These are phyloP conservation scores for Willaertia magna DNA, from an alignment of 208 protist genomes.

Conservation along the genomic window DNA sequence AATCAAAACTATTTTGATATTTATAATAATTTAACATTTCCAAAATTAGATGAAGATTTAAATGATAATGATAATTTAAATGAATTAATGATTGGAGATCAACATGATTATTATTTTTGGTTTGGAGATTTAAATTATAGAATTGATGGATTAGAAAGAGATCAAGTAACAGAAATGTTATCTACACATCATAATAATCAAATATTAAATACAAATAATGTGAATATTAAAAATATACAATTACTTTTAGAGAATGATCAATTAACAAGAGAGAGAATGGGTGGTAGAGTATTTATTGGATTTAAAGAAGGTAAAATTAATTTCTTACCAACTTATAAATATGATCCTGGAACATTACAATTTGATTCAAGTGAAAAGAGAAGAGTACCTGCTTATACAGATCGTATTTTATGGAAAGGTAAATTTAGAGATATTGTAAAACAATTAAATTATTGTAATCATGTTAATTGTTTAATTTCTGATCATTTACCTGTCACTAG, in stretches of 20 bases:
- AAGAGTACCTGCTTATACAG: conserved; percentile 9
- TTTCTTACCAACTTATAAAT: conserved; percentile 36
- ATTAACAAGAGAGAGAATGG: conserved; percentile 4
- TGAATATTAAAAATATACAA: background rate
- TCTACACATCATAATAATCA: background rate
- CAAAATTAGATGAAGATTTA: background rate
- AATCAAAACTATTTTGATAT: conserved; percentile 18
- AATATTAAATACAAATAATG: no score
- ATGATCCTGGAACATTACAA: background rate
- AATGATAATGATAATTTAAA: background rate
- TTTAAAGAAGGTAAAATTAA: conserved; percentile 28
- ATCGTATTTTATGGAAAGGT: conserved; percentile 15
- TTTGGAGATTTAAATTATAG: conserved; percentile 81
- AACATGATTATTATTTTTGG: conserved; percentile 76
- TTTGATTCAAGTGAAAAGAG: conserved; percentile 13
- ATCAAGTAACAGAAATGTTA: background rate
- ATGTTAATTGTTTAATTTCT: background rate
- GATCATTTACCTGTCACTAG: background rate
- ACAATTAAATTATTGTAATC: background rate
- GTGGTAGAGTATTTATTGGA: conserved; percentile 10
- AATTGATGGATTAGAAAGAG: background rate
- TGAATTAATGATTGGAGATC: background rate
- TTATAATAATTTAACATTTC: background rate
- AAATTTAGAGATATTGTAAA: background rate
- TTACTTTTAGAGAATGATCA: background rate